These are phyloP conservation scores for Nitzschia sp. DNA, from an alignment of 108 stramenopile genomes.

Conservation along the genomic window DNA sequence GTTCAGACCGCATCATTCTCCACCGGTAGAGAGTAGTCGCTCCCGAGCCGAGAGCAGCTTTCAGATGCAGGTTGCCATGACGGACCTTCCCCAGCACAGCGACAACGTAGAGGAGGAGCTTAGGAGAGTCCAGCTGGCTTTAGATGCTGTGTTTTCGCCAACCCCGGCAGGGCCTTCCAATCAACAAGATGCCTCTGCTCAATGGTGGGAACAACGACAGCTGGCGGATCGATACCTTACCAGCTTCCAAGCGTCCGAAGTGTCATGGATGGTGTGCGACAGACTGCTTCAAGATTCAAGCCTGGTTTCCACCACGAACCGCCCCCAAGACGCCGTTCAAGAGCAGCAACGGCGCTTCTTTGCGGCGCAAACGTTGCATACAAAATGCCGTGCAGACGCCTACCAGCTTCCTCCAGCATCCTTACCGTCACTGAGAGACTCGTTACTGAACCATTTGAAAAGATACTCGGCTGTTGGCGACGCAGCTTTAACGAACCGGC, in stretches of 20 bases:
- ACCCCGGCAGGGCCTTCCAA: slow-evolving; percentile 3
- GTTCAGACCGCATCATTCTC: too few relatives aligned
- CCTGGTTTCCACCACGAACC: background rate
- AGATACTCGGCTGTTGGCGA: slow-evolving; percentile 35
- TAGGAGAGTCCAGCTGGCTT: slow-evolving; percentile 59
- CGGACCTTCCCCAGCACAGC: slow-evolving; percentile 57
- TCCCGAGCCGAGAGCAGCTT: too few relatives aligned
- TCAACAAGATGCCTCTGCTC: slow-evolving; percentile 6
- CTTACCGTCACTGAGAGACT: slow-evolving; percentile 65
- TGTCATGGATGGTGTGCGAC: slow-evolving; percentile 85
- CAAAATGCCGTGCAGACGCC: slow-evolving; percentile 67
- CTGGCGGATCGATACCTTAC: slow-evolving; percentile 79
- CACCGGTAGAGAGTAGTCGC: too few relatives aligned
- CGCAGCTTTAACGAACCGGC: slow-evolving; percentile 58
- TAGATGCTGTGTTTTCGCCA: slow-evolving; percentile 64
- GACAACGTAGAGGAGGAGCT: slow-evolving; percentile 75
- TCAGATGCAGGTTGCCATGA: too few relatives aligned
- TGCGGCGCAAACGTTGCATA: slow-evolving; percentile 85
- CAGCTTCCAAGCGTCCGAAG: slow-evolving; percentile 62
- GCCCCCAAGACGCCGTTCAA: slow-evolving; percentile 26
- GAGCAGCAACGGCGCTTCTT: slow-evolving; percentile 77
- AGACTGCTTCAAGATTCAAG: slow-evolving; percentile 46
- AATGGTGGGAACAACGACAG: slow-evolving; percentile 66
- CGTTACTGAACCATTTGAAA: slow-evolving; percentile 57
- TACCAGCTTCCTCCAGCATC: slow-evolving; percentile 53